Conservation (phyloP, 345 rosid genomes). For the Pistacia vera region DNA sequence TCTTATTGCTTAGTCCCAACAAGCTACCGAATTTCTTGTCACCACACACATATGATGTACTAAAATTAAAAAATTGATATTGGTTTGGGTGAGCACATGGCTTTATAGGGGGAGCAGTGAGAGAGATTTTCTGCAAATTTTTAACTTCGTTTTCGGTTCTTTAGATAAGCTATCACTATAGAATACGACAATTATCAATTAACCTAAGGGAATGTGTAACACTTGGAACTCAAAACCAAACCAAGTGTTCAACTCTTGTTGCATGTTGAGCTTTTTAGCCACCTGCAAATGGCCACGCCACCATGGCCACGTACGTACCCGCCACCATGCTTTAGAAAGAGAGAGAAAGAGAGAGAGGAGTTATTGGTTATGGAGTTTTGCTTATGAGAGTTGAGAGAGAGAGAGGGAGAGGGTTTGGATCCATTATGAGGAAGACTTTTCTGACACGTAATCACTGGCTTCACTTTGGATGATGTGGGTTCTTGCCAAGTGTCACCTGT, state of each 20-base stretch:
- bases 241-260: slow-evolving; percentile 27
- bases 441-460: slow-evolving; percentile 43
- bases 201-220: slow-evolving; percentile 13
- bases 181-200: too few species aligned
- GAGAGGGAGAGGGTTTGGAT: slow-evolving; percentile 16
- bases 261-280: slow-evolving; percentile 13
- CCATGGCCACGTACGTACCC: neutral
- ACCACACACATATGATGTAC: neutral
- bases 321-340: neutral
- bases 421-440: slow-evolving; percentile 32
- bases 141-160: neutral
- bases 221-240: slow-evolving; percentile 1
- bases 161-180: slow-evolving; percentile 19
- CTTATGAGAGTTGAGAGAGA: neutral
- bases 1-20: slow-evolving; percentile 24
- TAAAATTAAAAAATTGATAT: too few species aligned
- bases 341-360: neutral
- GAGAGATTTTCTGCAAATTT: neutral
- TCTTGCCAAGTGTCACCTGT: slow-evolving; percentile 35
- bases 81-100: too few species aligned
- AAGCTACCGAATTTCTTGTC: slow-evolving; percentile 14
- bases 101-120: neutral
- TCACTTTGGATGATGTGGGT: slow-evolving; percentile 31
- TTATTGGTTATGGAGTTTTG: neutral
- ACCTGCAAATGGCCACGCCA: neutral